Percentiles rank a stretch among this genome's conserved stretches.
phyloP scores from a whole-genome alignment of 225 moss, liverwort and hornwort genomes.

The Pseudoscleropodium purum region DNA sequence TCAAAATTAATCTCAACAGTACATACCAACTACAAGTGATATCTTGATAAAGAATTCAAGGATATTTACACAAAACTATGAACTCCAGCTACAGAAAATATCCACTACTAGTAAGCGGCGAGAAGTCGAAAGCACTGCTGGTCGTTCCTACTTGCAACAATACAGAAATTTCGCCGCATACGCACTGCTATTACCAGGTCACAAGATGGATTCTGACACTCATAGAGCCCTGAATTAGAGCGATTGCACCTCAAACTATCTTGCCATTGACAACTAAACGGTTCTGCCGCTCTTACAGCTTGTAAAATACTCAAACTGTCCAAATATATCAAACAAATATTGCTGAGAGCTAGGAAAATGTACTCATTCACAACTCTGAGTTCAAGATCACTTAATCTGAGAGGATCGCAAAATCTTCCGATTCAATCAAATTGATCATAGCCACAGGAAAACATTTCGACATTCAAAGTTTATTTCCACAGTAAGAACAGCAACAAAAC shows the following conservation, averaged over 20 bases:
- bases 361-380: neutral
- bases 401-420: neutral
- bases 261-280: neutral
- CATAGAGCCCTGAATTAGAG: neutral
- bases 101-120: neutral
- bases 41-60: neutral
- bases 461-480: neutral
- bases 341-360: neutral
- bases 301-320: no score
- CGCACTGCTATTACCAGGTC: neutral
- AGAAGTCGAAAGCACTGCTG: neutral
- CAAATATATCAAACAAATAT: neutral
- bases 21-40: neutral
- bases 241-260: neutral
- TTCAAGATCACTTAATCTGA: neutral
- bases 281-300: neutral
- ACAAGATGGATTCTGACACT: neutral
- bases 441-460: neutral
- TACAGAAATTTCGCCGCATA: neutral
- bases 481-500: neutral
- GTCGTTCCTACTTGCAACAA: neutral
- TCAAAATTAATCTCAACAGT: neutral
- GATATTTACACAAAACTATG: no score
- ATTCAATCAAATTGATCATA: neutral
- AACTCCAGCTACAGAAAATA: neutral